phyloP scores from a whole-genome alignment of 2,329 filamentous ascomycete species.

The Aspergillus quadrilineatus region DNA sequence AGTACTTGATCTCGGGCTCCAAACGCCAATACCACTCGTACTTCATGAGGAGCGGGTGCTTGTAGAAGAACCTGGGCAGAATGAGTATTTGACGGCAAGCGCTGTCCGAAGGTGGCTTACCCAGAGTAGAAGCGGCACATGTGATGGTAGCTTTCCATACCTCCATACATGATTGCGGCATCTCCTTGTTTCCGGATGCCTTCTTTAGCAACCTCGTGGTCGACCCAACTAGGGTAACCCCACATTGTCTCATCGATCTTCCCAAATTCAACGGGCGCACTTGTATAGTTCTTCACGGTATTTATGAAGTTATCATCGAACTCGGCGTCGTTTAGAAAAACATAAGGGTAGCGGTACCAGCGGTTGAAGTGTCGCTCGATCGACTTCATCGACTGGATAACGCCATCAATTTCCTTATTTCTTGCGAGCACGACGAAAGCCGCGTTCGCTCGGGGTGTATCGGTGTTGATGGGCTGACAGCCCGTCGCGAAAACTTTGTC shows the following conservation, averaged over 20 bases:
- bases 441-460: slow-evolving; percentile 75
- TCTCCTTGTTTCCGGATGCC: slow-evolving; percentile 96
- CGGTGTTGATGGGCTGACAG: slow-evolving; percentile 68
- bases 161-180: slow-evolving; percentile 97
- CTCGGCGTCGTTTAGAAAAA: slow-evolving; percentile 95
- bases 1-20: slow-evolving; percentile 99
- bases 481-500: slow-evolving; percentile 95
- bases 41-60: slow-evolving; percentile 88
- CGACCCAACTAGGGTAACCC: slow-evolving; percentile 96
- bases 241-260: slow-evolving; percentile 88
- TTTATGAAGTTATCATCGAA: slow-evolving; percentile 95
- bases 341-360: slow-evolving; percentile 98
- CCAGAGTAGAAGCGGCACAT: slow-evolving; percentile 99
- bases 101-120: slow-evolving; percentile 51
- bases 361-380: slow-evolving; percentile 98
- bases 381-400: slow-evolving; percentile 94
- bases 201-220: slow-evolving; percentile 89
- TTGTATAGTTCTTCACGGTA: slow-evolving; percentile 86
- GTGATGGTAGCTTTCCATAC: slow-evolving; percentile 96
- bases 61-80: slow-evolving; percentile 78
- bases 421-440: slow-evolving; percentile 93
- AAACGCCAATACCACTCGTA: slow-evolving; percentile 99
- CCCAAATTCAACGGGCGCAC: slow-evolving; percentile 82
- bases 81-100: slow-evolving; percentile 15
- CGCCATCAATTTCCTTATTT: slow-evolving; percentile 94